These are phyloP conservation scores for Thuidium tamariscinum DNA, from an alignment of 225 moss, liverwort and hornwort species.

Conservation along the genomic window DNA sequence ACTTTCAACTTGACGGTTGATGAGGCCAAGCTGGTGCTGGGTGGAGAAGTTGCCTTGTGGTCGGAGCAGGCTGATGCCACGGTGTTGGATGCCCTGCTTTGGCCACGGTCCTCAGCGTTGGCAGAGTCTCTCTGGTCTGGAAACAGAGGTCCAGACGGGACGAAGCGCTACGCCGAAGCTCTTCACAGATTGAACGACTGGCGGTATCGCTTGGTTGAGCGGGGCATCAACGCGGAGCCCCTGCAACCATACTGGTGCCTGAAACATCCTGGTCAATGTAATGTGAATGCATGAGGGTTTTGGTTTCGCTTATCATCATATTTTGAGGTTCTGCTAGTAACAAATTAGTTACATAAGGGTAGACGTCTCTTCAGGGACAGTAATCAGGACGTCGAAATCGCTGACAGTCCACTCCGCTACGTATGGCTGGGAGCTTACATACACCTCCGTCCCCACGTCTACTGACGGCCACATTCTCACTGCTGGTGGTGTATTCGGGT, in stretches of 20 bases:
- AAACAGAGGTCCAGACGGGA: conserved; percentile 22
- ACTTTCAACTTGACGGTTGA: conserved; percentile 49
- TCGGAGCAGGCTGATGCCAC: conserved; percentile 75
- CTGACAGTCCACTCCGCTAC: conserved; percentile 79
- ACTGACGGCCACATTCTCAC: conserved; percentile 63
- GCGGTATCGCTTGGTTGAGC: conserved; percentile 48
- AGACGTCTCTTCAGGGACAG: not conserved
- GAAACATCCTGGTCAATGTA: conserved; percentile 56
- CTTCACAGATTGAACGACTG: conserved; percentile 61
- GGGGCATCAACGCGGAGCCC: conserved; percentile 65
- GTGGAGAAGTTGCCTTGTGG: conserved; percentile 75
- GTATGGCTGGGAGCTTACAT: conserved; percentile 23
- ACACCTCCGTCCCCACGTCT: conserved; percentile 81
- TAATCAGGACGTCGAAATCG: conserved; percentile 58
- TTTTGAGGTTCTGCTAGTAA: not conserved
- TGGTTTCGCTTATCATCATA: not conserved
- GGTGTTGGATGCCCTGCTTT: conserved; percentile 48
- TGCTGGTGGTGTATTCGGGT: conserved; percentile 64
- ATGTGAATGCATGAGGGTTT: conserved; percentile 18
- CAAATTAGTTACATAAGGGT: not conserved
- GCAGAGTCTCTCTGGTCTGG: conserved; percentile 79
- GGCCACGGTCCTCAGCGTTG: conserved; percentile 63
- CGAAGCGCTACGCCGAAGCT: conserved; percentile 54
- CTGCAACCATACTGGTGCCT: conserved; percentile 81
- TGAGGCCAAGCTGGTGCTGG: conserved; percentile 51